These are phyloP conservation scores for Cyberlindnera amylophila DNA, from an alignment of 805 yeast species.

Conservation along the genomic window DNA sequence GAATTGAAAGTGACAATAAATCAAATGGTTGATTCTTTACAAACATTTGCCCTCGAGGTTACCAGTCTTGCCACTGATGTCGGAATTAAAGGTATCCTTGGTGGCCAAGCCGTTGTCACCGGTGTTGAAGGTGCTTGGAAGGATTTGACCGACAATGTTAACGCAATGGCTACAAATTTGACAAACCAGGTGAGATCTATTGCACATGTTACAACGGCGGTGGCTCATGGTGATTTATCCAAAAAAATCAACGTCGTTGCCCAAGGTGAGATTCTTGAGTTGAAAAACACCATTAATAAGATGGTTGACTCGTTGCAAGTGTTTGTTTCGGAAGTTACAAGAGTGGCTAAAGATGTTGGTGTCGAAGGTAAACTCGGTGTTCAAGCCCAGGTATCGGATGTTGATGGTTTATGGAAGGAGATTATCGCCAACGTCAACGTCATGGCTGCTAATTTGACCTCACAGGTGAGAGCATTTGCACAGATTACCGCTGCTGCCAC, in stretches of 20 bases:
- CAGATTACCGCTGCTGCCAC: constrained; percentile 93
- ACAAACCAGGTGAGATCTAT: constrained; percentile 91
- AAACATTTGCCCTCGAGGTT: constrained; percentile 84
- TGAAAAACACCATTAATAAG: constrained; percentile 82
- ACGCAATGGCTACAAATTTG: constrained; percentile 87
- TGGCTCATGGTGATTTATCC: constrained; percentile 89
- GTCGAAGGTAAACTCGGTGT: constrained; percentile 90
- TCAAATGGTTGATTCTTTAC: constrained; percentile 89
- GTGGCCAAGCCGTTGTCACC: constrained; percentile 86
- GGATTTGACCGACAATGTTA: constrained; percentile 85
- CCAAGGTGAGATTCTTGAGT: constrained; percentile 83
- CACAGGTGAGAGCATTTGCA: constrained; percentile 91
- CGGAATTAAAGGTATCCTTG: constrained; percentile 88
- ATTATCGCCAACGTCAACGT: constrained; percentile 88
- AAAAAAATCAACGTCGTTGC: constrained; percentile 86
- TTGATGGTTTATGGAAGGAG: constrained; percentile 89
- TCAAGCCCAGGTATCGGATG: constrained; percentile 86
- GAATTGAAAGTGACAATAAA: constrained; percentile 83
- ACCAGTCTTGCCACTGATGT: constrained; percentile 89
- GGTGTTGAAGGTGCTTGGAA: constrained; percentile 93
- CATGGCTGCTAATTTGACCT: constrained; percentile 87
- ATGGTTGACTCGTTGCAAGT: constrained; percentile 90
- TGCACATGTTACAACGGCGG: constrained; percentile 90
- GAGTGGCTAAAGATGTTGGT: constrained; percentile 91
- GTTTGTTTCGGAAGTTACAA: constrained; percentile 82